These are phyloP conservation scores for Thermothelomyces thermophilus DNA, from an alignment of 2,329 filamentous ascomycete species.

Conservation along the genomic window DNA sequence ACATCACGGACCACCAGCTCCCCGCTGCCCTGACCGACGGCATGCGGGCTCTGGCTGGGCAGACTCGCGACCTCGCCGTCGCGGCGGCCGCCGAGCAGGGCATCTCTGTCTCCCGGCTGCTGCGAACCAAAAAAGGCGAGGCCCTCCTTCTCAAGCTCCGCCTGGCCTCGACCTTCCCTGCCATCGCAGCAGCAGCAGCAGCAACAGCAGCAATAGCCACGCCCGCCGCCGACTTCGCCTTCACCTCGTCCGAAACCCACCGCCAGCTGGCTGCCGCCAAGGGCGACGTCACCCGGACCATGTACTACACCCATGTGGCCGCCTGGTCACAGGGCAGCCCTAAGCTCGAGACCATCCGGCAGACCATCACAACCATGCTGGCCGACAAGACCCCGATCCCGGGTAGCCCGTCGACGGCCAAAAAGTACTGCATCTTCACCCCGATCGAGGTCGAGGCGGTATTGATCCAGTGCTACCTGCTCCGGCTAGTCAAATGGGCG, in stretches of 20 bases:
- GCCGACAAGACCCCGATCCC: constrained; percentile 15
- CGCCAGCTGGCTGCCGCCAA: constrained; percentile 3
- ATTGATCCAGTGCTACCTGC: constrained; percentile 16
- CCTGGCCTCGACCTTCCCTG: constrained; percentile 21
- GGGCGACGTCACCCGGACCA: constrained; percentile 11
- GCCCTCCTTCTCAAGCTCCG: constrained; percentile 17
- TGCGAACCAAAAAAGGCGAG: constrained; percentile 10
- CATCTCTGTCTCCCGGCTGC: background rate
- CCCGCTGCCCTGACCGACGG: background rate
- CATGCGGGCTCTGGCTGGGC: constrained; percentile 12
- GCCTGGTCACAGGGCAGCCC: constrained; percentile 15
- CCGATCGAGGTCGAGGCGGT: constrained; percentile 19
- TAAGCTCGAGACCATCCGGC: constrained; percentile 18
- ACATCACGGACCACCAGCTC: constrained; percentile 20
- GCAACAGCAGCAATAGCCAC: no score
- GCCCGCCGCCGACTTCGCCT: constrained; percentile 11
- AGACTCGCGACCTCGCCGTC: background rate
- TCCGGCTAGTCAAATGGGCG: no score
- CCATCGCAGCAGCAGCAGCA: no score
- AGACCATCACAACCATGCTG: constrained; percentile 19
- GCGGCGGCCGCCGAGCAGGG: background rate
- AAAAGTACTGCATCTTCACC: constrained; percentile 20
- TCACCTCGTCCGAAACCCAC: constrained; percentile 12
- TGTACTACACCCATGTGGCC: constrained; percentile 15
- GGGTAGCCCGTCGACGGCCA: constrained; percentile 10